Percentiles rank a stretch among this genome's conserved stretches.
Conservation (phyloP, 2,329 filamentous ascomycete species). For the Penicillium sp. region DNA sequence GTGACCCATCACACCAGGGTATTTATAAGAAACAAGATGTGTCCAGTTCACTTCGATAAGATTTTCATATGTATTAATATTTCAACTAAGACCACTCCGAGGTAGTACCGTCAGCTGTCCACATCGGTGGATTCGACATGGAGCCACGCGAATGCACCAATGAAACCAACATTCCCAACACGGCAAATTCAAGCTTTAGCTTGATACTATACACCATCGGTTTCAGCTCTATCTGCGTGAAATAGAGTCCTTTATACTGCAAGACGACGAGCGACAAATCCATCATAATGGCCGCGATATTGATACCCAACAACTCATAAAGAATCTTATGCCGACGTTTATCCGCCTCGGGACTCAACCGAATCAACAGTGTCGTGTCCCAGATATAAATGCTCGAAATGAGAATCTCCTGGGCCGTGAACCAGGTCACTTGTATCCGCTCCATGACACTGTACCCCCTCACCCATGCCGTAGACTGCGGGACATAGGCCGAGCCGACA, state of each 20-base stretch:
- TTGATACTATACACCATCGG: constrained; percentile 36
- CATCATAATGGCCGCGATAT: constrained; percentile 49
- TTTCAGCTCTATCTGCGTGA: constrained; percentile 42
- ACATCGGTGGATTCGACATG: background rate
- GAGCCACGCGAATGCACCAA: constrained; percentile 14
- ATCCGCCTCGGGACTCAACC: constrained; percentile 11
- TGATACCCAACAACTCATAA: constrained; percentile 47
- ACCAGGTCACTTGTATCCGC: constrained; percentile 18
- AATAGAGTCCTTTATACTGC: constrained; percentile 41
- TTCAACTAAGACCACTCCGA: constrained; percentile 10
- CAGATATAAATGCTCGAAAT: constrained; percentile 50
- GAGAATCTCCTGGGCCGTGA: constrained; percentile 14
- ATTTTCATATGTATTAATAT: background rate
- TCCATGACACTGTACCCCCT: constrained; percentile 9
- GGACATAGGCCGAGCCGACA: constrained; percentile 11
- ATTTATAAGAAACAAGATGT: too few species aligned
- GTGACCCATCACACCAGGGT: background rate
- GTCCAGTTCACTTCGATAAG: too few species aligned
- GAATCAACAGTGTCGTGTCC: constrained; percentile 49
- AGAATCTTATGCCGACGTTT: constrained; percentile 35
- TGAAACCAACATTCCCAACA: constrained; percentile 51
- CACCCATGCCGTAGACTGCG: constrained; percentile 28
- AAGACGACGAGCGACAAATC: constrained; percentile 46
- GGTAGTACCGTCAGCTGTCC: constrained; percentile 8
- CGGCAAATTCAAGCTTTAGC: constrained; percentile 58